A percentile compares a stretch with the other conserved stretches of the same genome.
These are phyloP conservation scores for Brachypodium distachyon DNA, from an alignment of 202 grass and related monocot genomes.

Conservation along the genomic window DNA sequence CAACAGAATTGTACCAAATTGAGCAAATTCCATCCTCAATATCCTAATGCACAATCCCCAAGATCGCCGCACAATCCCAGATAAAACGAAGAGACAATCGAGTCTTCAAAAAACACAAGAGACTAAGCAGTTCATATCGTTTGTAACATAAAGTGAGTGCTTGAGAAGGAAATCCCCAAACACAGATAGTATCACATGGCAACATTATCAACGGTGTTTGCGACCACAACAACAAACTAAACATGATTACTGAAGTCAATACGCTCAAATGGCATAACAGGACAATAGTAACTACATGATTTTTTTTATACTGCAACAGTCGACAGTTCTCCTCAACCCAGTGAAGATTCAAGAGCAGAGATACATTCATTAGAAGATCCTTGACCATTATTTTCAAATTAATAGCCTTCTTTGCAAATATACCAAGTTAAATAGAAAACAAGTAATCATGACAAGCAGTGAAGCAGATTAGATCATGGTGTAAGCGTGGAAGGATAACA, in stretches of 20 bases:
- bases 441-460: background rate
- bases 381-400: background rate
- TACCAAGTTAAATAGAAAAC: background rate
- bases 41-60: constrained; percentile 89
- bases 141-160: constrained; percentile 8
- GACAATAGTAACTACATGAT: background rate
- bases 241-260: background rate
- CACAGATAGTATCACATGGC: background rate
- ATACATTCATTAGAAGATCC: background rate
- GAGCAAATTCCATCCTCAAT: constrained; percentile 61
- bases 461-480: background rate
- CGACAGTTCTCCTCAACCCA: background rate
- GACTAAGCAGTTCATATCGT: constrained; percentile 30
- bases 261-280: background rate
- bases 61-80: constrained; percentile 59
- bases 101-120: constrained; percentile 50
- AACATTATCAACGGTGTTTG: background rate
- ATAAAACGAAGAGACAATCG: constrained; percentile 62
- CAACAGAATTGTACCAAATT: constrained; percentile 48
- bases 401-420: background rate
- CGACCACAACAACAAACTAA: background rate
- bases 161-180: constrained; percentile 10
- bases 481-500: background rate
- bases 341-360: background rate
- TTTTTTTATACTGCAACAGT: background rate